Percentiles rank a stretch among this genome's conserved stretches.
Evolutionary conservation across 2,329 filamentous ascomycete species (phyloP).

Genomic region (Hymenoscyphus albidus): DNA sequence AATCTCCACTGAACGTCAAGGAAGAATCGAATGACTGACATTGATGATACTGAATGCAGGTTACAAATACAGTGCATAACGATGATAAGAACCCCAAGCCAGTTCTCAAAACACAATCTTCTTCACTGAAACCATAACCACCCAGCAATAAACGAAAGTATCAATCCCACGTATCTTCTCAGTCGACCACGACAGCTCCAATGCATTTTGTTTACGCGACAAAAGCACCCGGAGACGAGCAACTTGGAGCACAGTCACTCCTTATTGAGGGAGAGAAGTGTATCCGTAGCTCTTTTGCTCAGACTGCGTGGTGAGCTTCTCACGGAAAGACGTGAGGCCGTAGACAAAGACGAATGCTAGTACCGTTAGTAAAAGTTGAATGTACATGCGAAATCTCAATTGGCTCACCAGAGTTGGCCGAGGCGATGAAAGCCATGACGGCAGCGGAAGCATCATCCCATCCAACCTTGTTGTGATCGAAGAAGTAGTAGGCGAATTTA

Average conservation of each 20-base stretch:
- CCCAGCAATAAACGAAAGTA: neutral
- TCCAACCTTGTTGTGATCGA: constrained; percentile 29
- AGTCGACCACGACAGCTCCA: neutral
- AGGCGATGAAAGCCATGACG: constrained; percentile 22
- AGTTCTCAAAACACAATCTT: constrained; percentile 1
- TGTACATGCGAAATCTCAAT: neutral
- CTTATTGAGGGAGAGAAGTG: constrained; percentile 24
- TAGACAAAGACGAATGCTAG: constrained; percentile 25
- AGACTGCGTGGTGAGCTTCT: constrained; percentile 20
- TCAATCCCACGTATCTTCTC: neutral
- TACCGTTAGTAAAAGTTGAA: constrained; percentile 3
- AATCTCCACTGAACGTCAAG: neutral
- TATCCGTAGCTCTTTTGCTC: constrained; percentile 25
- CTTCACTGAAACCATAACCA: neutral
- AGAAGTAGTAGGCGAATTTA: constrained; percentile 32
- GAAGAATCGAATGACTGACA: neutral
- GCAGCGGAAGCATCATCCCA: constrained; percentile 28
- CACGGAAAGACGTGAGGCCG: constrained; percentile 24
- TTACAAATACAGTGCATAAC: neutral
- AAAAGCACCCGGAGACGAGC: neutral
- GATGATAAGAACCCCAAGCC: neutral
- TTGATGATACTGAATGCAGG: neutral
- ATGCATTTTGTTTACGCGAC: neutral
- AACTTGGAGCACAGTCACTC: neutral
- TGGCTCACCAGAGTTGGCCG: constrained; percentile 27